Evolutionary conservation across 108 stramenopile species (phyloP), one percentile per base, ranked within the genome.

Genomic region (Nitzschia palea): DNA sequence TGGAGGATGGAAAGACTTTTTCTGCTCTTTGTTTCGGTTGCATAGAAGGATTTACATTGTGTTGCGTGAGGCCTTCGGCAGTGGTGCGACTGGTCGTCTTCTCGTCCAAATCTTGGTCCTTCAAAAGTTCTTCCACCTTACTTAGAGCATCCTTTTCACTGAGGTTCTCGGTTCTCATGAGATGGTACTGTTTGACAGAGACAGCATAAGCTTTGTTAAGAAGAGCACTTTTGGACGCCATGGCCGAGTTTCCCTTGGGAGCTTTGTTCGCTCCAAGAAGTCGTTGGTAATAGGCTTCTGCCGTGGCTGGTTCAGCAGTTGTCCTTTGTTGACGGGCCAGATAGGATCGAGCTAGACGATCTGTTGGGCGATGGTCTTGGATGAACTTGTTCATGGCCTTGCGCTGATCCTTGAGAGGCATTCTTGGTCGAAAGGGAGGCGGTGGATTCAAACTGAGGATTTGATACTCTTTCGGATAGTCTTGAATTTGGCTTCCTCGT

Each of bases 401-500:
- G 35, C 64, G 55, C 34, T 67, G 66, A 58, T 74, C 73, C 50
- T 67, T 74, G 34, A 67, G 42, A 17, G 90, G 87, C 35, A 86
- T 81, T 34, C 52, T 50, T 4, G 88, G 81, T 34, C 80, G 81
- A 23, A 55, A 52, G 34, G 91, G 88, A 43, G 87, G 29, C 8
- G 92, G 92, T 2, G 92, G 92, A 55, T 93, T 86, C 35, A 86
- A 59, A 33, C 65, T 80, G 30, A 93, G 62, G 43, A 90, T 88
- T 56, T 86, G 76, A 63, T 90, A 88, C 53, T 93, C 91, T 2
- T 69, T 65, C 20, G 91, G 91, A 65, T 84, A 92, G 48, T 88
- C 85, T 18, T 79, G 57, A 17, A 89, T 79, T 25, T 72, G 55
- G 34, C 50, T 73, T 70, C 68, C 85, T 40, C 65, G 73, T 10